Conservation (phyloP, 208 protist species). For the Trypanosoma mega region DNA sequence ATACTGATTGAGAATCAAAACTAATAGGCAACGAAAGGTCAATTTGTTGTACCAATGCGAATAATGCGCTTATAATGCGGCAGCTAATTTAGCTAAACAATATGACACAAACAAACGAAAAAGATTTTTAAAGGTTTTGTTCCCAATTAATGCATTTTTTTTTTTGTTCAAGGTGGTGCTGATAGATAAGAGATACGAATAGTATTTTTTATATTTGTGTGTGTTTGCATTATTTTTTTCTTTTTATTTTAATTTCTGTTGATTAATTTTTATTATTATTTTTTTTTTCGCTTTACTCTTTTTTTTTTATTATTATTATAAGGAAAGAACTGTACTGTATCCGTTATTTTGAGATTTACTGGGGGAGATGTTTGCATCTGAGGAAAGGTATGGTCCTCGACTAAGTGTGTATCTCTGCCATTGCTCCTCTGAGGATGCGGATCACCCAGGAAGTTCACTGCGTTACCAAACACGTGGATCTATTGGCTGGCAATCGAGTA, state of each 20-base stretch:
- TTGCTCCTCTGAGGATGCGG: constrained; percentile 78
- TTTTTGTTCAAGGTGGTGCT: too few species aligned
- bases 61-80: too few species aligned
- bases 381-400: constrained; percentile 71
- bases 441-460: constrained; percentile 47
- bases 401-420: constrained; percentile 72
- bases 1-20: too few species aligned
- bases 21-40: too few species aligned
- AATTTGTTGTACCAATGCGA: too few species aligned
- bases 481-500: constrained; percentile 84
- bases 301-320: constrained; percentile 5
- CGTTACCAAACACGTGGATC: constrained; percentile 50
- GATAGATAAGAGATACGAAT: too few species aligned
- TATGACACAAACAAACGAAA: too few species aligned
- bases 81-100: too few species aligned
- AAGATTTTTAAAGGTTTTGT: too few species aligned
- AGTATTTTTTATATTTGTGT: constrained; percentile 19
- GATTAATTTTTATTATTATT: constrained; percentile 10
- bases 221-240: constrained; percentile 3
- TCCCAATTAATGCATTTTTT: too few species aligned
- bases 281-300: constrained; percentile 7
- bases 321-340: neutral
- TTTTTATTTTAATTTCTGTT: constrained; percentile 8
- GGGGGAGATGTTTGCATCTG: constrained; percentile 17
- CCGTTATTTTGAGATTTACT: too few species aligned